Percentiles rank a stretch among this genome's conserved stretches.
These are phyloP conservation scores for Paracoccidioides lutzii DNA, from an alignment of 2,329 filamentous ascomycete genomes.

Conservation along the genomic window DNA sequence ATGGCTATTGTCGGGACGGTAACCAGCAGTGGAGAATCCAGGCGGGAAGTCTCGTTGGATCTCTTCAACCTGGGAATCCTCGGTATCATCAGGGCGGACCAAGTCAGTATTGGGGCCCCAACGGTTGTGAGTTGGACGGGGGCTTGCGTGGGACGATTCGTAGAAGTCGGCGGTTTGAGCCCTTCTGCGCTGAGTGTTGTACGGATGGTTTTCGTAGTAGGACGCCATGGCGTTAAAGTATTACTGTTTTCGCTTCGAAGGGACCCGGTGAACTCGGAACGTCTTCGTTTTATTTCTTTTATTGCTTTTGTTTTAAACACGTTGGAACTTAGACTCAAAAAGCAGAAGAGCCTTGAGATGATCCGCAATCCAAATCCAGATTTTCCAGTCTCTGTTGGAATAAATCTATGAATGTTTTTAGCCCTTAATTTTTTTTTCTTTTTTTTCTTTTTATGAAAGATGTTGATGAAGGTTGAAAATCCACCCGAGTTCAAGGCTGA, in stretches of 20 bases:
- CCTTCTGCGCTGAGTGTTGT: constrained; percentile 15
- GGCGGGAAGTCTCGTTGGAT: constrained; percentile 74
- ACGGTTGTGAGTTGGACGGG: constrained; percentile 10
- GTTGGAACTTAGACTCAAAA: neutral
- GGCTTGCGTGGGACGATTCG: constrained; percentile 19
- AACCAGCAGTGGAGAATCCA: constrained; percentile 27
- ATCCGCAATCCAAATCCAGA: neutral
- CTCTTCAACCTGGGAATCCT: constrained; percentile 59
- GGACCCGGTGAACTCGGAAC: neutral
- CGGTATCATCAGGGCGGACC: constrained; percentile 49
- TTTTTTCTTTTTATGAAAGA: neutral
- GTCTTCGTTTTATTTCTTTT: neutral
- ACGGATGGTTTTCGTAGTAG: constrained; percentile 26
- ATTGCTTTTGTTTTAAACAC: no score
- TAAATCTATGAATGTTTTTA: no score
- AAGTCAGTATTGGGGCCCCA: constrained; percentile 10
- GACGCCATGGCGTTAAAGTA: constrained; percentile 1
- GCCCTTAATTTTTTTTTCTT: neutral
- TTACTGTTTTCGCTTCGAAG: neutral
- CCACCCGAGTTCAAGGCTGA: neutral
- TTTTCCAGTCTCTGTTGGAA: neutral
- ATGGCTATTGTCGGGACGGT: constrained; percentile 19
- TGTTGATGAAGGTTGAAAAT: neutral
- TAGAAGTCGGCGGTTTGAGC: constrained; percentile 8
- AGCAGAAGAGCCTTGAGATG: neutral